Conservation (phyloP, 2,329 filamentous ascomycete species). For the Aspergillus neotritici region DNA sequence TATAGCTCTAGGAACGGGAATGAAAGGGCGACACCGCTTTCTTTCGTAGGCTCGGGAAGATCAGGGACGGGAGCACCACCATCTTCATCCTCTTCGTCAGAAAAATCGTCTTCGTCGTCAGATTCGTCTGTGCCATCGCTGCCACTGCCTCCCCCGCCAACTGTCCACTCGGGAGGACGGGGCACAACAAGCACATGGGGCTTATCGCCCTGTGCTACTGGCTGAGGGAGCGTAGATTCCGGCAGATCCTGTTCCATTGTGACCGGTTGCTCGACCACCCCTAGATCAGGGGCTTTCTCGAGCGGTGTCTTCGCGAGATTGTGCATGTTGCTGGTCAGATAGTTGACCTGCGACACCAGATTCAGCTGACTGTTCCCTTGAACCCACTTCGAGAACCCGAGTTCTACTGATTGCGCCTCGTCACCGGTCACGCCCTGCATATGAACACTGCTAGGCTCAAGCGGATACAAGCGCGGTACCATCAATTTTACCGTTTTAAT, state of each 20-base stretch:
- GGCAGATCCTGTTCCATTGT: background rate
- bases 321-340: constrained; percentile 65
- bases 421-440: constrained; percentile 58
- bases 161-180: constrained; percentile 69
- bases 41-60: constrained; percentile 42
- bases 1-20: constrained; percentile 73
- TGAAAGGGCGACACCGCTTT: constrained; percentile 69
- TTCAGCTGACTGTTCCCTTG: constrained; percentile 54
- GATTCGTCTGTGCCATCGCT: constrained; percentile 39
- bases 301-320: constrained; percentile 55
- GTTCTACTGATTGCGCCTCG: constrained; percentile 60
- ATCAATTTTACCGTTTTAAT: constrained; percentile 62
- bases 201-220: constrained; percentile 40
- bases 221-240: constrained; percentile 14
- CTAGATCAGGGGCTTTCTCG: constrained; percentile 16
- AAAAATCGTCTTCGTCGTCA: constrained; percentile 40
- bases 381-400: constrained; percentile 58
- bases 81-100: constrained; percentile 40
- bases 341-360: constrained; percentile 70
- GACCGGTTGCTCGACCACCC: constrained; percentile 7
- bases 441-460: constrained; percentile 61
- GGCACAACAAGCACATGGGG: constrained; percentile 67
- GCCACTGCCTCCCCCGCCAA: constrained; percentile 29
- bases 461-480: constrained; percentile 65
- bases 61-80: constrained; percentile 34